Evolutionary conservation across 495 filamentous ascomycete species (phyloP).

Genomic region (Tuber indicum): DNA sequence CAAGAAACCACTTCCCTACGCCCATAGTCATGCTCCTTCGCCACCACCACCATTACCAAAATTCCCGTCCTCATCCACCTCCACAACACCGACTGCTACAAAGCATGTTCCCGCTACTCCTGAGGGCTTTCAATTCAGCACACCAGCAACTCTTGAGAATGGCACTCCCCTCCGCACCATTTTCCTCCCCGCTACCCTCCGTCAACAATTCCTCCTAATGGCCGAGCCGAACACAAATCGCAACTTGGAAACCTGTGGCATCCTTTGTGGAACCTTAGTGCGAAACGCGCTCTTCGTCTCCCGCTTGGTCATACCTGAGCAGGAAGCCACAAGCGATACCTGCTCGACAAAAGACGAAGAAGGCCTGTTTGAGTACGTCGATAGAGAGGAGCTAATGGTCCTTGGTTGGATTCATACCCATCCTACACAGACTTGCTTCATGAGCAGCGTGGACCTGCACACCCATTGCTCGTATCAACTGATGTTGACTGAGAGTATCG

Average conservation of each 20-base stretch:
- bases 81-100: constrained; percentile 45
- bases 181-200: constrained; percentile 72
- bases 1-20: constrained; percentile 7
- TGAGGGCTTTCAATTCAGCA: constrained; percentile 63
- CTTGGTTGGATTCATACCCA: constrained; percentile 98
- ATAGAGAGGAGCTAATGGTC: constrained; percentile 75
- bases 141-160: constrained; percentile 80
- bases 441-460: constrained; percentile 89
- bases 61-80: background rate
- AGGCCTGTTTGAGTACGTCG: constrained; percentile 77
- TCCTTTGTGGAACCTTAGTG: constrained; percentile 82
- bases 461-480: constrained; percentile 89
- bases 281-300: constrained; percentile 90
- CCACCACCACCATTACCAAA: constrained; percentile 11
- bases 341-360: constrained; percentile 86
- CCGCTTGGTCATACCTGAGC: constrained; percentile 81
- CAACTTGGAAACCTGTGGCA: constrained; percentile 89
- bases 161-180: constrained; percentile 77
- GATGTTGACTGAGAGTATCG: constrained; percentile 91
- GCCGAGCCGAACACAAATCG: constrained; percentile 67
- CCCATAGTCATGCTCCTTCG: constrained; percentile 10
- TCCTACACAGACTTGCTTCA: constrained; percentile 92
- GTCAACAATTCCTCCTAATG: constrained; percentile 61
- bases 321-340: constrained; percentile 80
- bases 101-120: constrained; percentile 40